phyloP scores from a whole-genome alignment of 352 stramenopile genomes.

The Pythium coloratum region DNA sequence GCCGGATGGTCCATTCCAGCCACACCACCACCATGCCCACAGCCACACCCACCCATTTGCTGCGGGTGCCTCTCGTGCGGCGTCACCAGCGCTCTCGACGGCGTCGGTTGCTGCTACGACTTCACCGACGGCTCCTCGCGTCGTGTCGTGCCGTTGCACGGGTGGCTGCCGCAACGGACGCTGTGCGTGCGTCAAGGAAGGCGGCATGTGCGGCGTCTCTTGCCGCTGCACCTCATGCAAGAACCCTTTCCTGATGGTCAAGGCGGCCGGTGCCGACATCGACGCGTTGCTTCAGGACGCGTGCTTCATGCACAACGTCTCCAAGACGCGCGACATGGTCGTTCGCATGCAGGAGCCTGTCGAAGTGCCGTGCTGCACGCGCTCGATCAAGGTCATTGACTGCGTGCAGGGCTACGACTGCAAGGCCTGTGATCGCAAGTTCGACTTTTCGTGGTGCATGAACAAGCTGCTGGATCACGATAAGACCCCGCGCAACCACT shows the following conservation, averaged over 20 bases:
- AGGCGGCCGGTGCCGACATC: slow-evolving; percentile 72
- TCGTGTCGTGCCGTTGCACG: slow-evolving; percentile 78
- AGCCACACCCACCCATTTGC: background rate
- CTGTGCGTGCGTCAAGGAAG: slow-evolving; percentile 82
- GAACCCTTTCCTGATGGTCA: slow-evolving; percentile 85
- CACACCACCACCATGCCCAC: background rate
- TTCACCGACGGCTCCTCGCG: slow-evolving; percentile 29
- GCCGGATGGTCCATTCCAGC: slow-evolving; percentile 33
- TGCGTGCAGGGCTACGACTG: slow-evolving; percentile 78
- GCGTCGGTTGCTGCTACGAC: slow-evolving; percentile 14
- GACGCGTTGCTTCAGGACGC: slow-evolving; percentile 69
- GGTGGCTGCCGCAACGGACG: slow-evolving; percentile 79
- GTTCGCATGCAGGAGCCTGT: slow-evolving; percentile 67
- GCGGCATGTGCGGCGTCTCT: slow-evolving; percentile 68
- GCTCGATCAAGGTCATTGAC: slow-evolving; percentile 62
- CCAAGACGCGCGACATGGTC: slow-evolving; percentile 85
- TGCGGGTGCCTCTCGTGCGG: slow-evolving; percentile 16
- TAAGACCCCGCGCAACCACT: slow-evolving; percentile 79
- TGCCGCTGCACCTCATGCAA: slow-evolving; percentile 87
- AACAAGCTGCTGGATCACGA: slow-evolving; percentile 79
- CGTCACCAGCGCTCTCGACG: slow-evolving; percentile 7
- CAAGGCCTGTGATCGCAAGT: slow-evolving; percentile 39
- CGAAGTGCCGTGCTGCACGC: slow-evolving; percentile 47
- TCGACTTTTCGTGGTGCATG: slow-evolving; percentile 83
- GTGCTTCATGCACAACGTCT: slow-evolving; percentile 89